Conservation (phyloP, 73 alveolate species). For the Vitrella brassicaformis region DNA sequence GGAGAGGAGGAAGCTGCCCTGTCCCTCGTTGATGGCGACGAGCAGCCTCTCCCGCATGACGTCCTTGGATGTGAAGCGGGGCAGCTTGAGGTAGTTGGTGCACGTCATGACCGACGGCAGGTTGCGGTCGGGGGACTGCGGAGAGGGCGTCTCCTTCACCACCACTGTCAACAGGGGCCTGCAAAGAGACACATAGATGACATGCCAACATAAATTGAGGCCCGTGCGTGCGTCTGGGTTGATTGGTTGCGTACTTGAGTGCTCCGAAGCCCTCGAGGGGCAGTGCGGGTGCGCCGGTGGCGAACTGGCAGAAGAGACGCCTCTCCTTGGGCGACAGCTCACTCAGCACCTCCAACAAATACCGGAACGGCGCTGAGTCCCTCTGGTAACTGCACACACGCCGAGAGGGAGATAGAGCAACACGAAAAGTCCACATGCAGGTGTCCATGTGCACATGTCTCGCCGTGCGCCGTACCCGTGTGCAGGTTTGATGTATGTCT, state of each 20-base stretch:
- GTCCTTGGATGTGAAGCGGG: constrained; percentile 16
- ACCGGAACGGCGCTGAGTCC: constrained; percentile 1
- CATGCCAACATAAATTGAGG: not conserved
- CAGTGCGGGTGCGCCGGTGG: constrained; percentile 24
- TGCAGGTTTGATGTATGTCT: constrained; percentile 57
- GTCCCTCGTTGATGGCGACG: constrained; percentile 20
- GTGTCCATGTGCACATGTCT: not conserved
- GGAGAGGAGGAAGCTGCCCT: not conserved
- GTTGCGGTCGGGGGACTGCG: constrained; percentile 4
- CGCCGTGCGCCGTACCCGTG: constrained; percentile 55
- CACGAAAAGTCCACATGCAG: too few species aligned
- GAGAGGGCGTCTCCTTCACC: not conserved
- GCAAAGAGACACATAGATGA: not conserved
- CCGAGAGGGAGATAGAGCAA: not conserved
- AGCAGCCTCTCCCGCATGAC: not conserved
- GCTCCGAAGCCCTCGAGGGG: constrained; percentile 24
- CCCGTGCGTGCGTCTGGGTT: too few species aligned
- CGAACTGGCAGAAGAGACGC: constrained; percentile 6
- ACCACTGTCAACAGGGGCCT: constrained; percentile 3
- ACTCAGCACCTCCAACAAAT: constrained; percentile 1
- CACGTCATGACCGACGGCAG: constrained; percentile 38
- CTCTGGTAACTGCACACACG: not conserved
- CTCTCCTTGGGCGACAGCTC: not conserved
- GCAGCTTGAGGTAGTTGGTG: constrained; percentile 17
- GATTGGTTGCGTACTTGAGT: not conserved